Evolutionary conservation across 2,329 filamentous ascomycete genomes (phyloP).

Genomic region (Fusarium gaditjirri): DNA sequence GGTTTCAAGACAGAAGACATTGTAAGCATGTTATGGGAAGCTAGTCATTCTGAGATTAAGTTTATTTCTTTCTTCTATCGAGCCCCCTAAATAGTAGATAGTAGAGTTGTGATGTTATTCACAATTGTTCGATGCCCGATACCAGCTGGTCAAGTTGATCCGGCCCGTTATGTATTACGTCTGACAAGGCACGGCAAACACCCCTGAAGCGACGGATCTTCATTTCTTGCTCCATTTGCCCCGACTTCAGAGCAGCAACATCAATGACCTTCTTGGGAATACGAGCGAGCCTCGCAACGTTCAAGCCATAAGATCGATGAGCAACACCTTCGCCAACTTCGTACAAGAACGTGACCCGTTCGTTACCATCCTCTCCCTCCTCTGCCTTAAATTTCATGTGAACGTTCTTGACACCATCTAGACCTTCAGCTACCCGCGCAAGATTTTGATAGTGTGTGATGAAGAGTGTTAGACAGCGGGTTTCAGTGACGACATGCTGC

Average conservation of each 20-base stretch:
- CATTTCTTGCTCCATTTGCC: conserved; percentile 80
- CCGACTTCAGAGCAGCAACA: conserved; percentile 81
- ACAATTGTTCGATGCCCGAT: conserved; percentile 69
- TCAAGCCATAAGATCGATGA: conserved; percentile 92
- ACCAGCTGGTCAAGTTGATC: conserved; percentile 65
- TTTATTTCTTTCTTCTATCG: background rate
- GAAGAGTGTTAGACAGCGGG: conserved; percentile 85
- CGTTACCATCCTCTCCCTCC: conserved; percentile 61
- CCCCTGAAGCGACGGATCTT: conserved; percentile 69
- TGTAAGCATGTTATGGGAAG: conserved; percentile 20
- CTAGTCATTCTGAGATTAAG: conserved; percentile 14
- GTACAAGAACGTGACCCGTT: conserved; percentile 94
- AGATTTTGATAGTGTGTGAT: conserved; percentile 98
- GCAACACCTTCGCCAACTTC: conserved; percentile 91
- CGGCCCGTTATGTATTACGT: conserved; percentile 52
- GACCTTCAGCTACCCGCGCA: conserved; percentile 73
- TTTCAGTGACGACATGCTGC: conserved; percentile 80
- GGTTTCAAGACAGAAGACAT: conserved; percentile 14
- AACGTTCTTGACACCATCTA: conserved; percentile 81
- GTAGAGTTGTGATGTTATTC: conserved; percentile 28
- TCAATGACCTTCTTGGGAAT: conserved; percentile 82
- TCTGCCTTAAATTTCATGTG: conserved; percentile 86
- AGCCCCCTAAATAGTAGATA: background rate
- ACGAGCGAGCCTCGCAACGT: conserved; percentile 87
- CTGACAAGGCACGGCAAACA: conserved; percentile 54